A percentile compares a stretch with the other conserved stretches of the same genome.
These are phyloP conservation scores for Arachis stenosperma DNA, from an alignment of 306 rosid species.

Conservation along the genomic window DNA sequence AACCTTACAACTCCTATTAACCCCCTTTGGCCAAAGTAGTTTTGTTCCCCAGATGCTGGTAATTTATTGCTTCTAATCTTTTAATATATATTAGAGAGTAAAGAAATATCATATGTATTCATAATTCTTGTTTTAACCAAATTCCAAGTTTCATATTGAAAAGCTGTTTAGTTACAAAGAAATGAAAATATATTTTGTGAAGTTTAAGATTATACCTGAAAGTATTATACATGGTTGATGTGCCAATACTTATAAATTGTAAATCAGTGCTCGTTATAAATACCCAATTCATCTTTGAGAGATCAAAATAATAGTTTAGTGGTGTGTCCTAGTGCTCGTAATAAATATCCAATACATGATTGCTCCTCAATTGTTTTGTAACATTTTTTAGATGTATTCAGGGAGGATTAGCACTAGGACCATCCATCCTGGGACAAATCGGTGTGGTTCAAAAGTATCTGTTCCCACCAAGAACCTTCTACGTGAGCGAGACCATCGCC, in stretches of 20 bases:
- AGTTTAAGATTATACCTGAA: too few species aligned
- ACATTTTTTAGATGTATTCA: constrained; percentile 18
- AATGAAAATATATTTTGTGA: too few species aligned
- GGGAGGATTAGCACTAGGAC: constrained; percentile 58
- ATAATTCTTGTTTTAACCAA: neutral
- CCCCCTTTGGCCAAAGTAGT: constrained; percentile 52
- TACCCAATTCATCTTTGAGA: neutral
- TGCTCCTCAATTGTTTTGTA: too few species aligned
- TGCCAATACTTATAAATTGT: neutral
- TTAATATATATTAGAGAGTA: neutral
- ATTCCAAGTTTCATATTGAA: neutral
- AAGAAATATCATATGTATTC: too few species aligned
- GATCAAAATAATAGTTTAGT: neutral
- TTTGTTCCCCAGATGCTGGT: constrained; percentile 64
- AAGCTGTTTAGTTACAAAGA: neutral
- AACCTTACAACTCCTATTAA: constrained; percentile 43
- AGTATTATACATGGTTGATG: too few species aligned
- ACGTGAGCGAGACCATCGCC: constrained; percentile 48
- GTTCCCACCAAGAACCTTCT: constrained; percentile 47
- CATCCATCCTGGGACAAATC: constrained; percentile 47
- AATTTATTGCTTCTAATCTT: constrained; percentile 16
- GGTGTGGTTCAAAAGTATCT: neutral
- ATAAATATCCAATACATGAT: too few species aligned
- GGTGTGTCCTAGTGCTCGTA: too few species aligned
- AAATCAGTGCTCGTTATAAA: neutral